A percentile compares a stretch with the other conserved stretches of the same genome.
Evolutionary conservation across 805 yeast genomes (phyloP).

Genomic region (Wickerhamiella hasegawae): DNA sequence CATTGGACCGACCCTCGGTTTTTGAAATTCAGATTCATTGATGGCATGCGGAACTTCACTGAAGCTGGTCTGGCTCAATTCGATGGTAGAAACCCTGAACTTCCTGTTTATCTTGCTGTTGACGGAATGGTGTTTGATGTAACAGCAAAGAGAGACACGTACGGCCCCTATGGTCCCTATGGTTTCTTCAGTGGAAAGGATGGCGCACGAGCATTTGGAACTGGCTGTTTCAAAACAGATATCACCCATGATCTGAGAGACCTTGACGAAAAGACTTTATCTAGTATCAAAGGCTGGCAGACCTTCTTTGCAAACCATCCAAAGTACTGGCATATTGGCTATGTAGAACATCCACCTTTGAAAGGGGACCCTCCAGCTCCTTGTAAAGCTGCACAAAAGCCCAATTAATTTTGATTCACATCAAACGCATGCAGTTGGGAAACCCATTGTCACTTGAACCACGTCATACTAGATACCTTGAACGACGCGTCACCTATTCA

Average conservation of each 20-base stretch:
- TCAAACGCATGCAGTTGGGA: too few species aligned
- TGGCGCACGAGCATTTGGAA: conserved; percentile 50
- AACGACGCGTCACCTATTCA: too few species aligned
- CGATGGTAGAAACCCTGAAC: conserved; percentile 31
- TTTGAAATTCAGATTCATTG: conserved; percentile 18
- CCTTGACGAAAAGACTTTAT: conserved; percentile 28
- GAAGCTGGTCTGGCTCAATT: conserved; percentile 31
- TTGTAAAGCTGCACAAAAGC: conserved; percentile 22
- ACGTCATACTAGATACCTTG: too few species aligned
- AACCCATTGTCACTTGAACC: too few species aligned
- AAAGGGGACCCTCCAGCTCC: conserved; percentile 36
- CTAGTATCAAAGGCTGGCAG: conserved; percentile 37
- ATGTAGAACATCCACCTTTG: conserved; percentile 30
- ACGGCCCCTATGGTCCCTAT: conserved; percentile 47
- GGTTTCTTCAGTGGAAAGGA: conserved; percentile 45
- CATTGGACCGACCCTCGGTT: conserved; percentile 31
- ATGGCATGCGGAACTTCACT: conserved; percentile 24
- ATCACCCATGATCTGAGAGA: conserved; percentile 54
- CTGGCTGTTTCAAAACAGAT: conserved; percentile 53
- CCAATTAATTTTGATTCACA: too few species aligned
- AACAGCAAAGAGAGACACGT: conserved; percentile 30
- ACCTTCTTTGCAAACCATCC: conserved; percentile 28
- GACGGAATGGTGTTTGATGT: conserved; percentile 55
- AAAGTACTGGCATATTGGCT: conserved; percentile 50
- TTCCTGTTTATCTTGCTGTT: conserved; percentile 44